Evolutionary conservation across 495 filamentous ascomycete genomes (phyloP).

Genomic region (Glarea lozoyensis): DNA sequence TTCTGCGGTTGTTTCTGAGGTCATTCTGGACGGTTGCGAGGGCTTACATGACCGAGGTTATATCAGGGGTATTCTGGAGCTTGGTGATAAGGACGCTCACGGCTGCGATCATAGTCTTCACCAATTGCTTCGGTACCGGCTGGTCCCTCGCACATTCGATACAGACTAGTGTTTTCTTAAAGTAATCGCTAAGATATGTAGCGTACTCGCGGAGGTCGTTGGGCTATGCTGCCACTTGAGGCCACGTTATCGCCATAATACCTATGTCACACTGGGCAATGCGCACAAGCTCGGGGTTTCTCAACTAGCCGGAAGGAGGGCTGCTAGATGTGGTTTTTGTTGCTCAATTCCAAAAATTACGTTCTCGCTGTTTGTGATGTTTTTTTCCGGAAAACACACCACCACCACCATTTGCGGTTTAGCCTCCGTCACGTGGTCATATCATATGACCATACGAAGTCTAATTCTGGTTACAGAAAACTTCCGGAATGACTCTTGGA

Average conservation of each 20-base stretch:
- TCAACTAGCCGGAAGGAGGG: neutral
- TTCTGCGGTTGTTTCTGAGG: slow-evolving; percentile 1
- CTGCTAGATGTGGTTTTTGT: slow-evolving; percentile 2
- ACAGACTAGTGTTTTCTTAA: slow-evolving; percentile 1
- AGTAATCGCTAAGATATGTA: slow-evolving; percentile 7
- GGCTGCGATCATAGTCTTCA: slow-evolving; percentile 6
- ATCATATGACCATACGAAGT: too few relatives aligned
- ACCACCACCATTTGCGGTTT: too few relatives aligned
- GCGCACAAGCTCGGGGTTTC: neutral
- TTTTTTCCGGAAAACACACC: too few relatives aligned
- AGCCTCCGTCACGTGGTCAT: too few relatives aligned
- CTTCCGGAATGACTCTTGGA: too few relatives aligned
- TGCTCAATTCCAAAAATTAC: slow-evolving; percentile 9
- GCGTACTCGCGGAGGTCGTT: slow-evolving; percentile 1
- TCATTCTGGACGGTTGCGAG: slow-evolving; percentile 4
- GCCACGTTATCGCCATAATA: slow-evolving; percentile 8
- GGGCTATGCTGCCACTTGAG: neutral
- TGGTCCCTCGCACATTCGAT: slow-evolving; percentile 3
- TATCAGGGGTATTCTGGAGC: slow-evolving; percentile 1
- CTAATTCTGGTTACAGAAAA: too few relatives aligned
- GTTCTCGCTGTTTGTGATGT: slow-evolving; percentile 8
- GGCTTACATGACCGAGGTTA: slow-evolving; percentile 2
- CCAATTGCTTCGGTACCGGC: neutral
- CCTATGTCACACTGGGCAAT: slow-evolving; percentile 6
- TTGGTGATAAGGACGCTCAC: slow-evolving; percentile 6